Evolutionary conservation across 1,284 basidiomycete species (phyloP).

Genomic region (Ustilago bromivora): DNA sequence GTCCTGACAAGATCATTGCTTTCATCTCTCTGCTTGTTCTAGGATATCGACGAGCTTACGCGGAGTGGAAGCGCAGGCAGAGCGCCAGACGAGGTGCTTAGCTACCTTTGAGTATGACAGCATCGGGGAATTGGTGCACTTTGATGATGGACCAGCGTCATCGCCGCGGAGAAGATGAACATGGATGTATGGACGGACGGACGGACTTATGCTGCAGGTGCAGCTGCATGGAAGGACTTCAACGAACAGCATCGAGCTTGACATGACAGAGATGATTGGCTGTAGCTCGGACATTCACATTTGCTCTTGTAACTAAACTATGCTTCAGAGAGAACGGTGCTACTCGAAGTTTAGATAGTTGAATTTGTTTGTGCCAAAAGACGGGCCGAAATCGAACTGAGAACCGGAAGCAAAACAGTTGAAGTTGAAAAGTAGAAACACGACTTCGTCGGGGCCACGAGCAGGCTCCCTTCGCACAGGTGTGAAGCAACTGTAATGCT

Average conservation of each 20-base stretch:
- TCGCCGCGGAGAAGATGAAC: constrained; percentile 19
- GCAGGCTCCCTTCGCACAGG: no score
- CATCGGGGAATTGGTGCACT: not conserved
- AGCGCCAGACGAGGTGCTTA: constrained; percentile 1
- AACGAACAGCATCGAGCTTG: constrained; percentile 20
- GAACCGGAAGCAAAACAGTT: not conserved
- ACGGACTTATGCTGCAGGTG: constrained; percentile 11
- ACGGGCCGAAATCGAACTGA: constrained; percentile 11
- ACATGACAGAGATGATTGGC: constrained; percentile 1
- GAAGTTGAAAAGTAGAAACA: no score
- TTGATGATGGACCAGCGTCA: not conserved
- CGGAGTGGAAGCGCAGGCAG: constrained; percentile 25
- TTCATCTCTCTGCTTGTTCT: not conserved
- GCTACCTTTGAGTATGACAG: not conserved
- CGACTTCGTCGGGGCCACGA: no score
- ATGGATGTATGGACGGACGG: constrained; percentile 2
- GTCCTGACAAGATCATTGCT: constrained; percentile 1
- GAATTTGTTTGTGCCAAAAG: constrained; percentile 2
- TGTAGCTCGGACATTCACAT: not conserved
- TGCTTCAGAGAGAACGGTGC: not conserved
- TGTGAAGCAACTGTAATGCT: no score
- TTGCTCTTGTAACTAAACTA: not conserved
- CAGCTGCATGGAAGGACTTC: constrained; percentile 7
- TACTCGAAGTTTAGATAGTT: not conserved
- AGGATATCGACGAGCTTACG: constrained; percentile 40